Evolutionary conservation across 192 early-diverging fungal species (phyloP), one percentile per base, ranked within the genome.

Genomic region (Coemansia interrupta): DNA sequence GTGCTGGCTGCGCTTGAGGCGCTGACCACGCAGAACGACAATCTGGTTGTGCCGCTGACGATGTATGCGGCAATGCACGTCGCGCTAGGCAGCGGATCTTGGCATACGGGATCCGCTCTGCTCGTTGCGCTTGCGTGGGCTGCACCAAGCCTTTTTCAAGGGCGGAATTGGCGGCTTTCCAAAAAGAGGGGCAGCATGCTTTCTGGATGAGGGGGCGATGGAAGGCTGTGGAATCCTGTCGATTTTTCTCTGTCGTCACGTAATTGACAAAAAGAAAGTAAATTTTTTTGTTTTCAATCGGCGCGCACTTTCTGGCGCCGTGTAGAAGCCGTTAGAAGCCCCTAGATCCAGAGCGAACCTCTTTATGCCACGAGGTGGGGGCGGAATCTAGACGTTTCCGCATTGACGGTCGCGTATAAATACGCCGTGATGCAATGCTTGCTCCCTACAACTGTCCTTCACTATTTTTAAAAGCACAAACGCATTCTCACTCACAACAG

Each of bases 21-120:
- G 3, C 74, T 89, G 51, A 90, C 93, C 2, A 87, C 84, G 49
- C 94, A 98, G 78, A 98, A 98, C 64, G 96, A 98, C 68, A 98
- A 98, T 68, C 72, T 96, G 29, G 75, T 94, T 19, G 85, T 97
- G 51, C 94, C 96, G 3, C 80, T 94, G 49, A 85, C 82, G 51
- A 85, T 88, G 76, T 85, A 82, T 56, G 60, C 87, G 2, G 56
- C 52, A 2, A 32, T 52, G 14, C 55, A 60, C 30, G 19, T 56
- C 18, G 23, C 44, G 52, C 18, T 48, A 11, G 28, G 2, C n/a
- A 18, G 52, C 60, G 40, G 19, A 17, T 28, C 42, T 28, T 4
- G 54, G 39, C 38, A 23, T 8, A 36, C 39, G 8, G 53, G 20
- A 14, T 14, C 46, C 20, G 46, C 20, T 47, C 22, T 47, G 17